Base-by-base conservation (phyloP, 257 asterid species). In the Agastache rugosa region DNA sequence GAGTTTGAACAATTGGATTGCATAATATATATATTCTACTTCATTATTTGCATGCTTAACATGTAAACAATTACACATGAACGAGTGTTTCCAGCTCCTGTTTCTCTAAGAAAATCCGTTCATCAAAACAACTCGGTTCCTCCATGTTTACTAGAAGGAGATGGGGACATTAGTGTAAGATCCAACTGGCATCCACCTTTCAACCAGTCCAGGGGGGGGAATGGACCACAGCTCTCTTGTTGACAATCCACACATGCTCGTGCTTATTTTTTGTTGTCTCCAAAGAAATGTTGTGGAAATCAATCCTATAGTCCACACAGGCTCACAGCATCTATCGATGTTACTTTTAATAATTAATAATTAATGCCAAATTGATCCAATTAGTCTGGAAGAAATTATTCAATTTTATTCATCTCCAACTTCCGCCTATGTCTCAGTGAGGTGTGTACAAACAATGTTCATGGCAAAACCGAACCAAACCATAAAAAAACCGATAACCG, bases 291-390 rank as follows among this genome's bases (percentile, higher is more conserved):
- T 61, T 34, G n/a, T 50, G 56, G 63, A 69, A 42, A 63, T 55
- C 67, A 59, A 39, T 73, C 63, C 48, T 22, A 61, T 12, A 47
- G 54, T 51, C 59, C 48, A 42, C 35, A 73, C 42, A 61, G 71
- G 54, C 48, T 53, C 35, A 73, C 42, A 61, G 71, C 62, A 64
- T n/a, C 58, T 25, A 55, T 16, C 8, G 10, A 4, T 11, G 10
- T 55, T 10, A 56, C 35, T 56, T 56, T 25, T 22, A 11, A 4
- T 56, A 48, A n/a, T n/a, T 48, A 48, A 4, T 15, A 48, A 48
- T 48, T 48, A 23, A 22, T 11, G 48, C 47, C 75, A 42, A 72
- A 6, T 17, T 39, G 42, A 23, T 27, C 17, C 2, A 6, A 25
- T 62, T 11, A 9, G 7, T 42, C 48, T 16, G 45, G 44, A 54